Evolutionary conservation across 1,284 basidiomycete genomes (phyloP).

Genomic region (Volvariella volvacea): DNA sequence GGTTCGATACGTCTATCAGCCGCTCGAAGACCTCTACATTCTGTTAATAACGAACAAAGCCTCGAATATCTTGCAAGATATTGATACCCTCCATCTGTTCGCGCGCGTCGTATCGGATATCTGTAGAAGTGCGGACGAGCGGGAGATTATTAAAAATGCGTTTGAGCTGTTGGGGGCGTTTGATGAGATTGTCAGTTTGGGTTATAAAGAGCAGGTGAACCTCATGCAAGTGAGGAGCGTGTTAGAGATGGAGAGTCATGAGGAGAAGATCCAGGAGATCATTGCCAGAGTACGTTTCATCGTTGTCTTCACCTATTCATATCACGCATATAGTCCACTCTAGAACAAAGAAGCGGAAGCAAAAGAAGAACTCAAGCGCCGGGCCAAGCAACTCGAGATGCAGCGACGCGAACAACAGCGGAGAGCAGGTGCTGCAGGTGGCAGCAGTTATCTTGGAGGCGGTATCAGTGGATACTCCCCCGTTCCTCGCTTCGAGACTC

Average conservation of each 20-base stretch:
- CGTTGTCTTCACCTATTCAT: neutral
- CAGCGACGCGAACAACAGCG: slow-evolving; percentile 91
- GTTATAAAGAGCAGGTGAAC: slow-evolving; percentile 92
- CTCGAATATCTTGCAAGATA: slow-evolving; percentile 97
- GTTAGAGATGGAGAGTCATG: slow-evolving; percentile 98
- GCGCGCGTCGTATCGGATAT: slow-evolving; percentile 93
- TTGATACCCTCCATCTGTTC: slow-evolving; percentile 92
- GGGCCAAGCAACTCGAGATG: slow-evolving; percentile 98
- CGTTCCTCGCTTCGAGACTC: slow-evolving; percentile 61
- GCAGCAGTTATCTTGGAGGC: slow-evolving; percentile 52
- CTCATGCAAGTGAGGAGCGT: slow-evolving; percentile 89
- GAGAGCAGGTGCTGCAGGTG: slow-evolving; percentile 46
- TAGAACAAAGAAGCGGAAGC: slow-evolving; percentile 99
- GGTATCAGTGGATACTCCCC: slow-evolving; percentile 63
- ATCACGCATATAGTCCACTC: neutral
- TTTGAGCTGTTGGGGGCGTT: slow-evolving; percentile 96
- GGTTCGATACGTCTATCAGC: slow-evolving; percentile 98
- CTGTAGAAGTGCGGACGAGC: slow-evolving; percentile 82
- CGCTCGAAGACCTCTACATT: slow-evolving; percentile 96
- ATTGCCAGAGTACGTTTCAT: slow-evolving; percentile 75
- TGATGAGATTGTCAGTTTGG: slow-evolving; percentile 93
- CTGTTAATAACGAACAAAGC: slow-evolving; percentile 97
- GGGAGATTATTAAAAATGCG: slow-evolving; percentile 86
- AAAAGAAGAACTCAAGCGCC: slow-evolving; percentile 97
- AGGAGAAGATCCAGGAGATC: slow-evolving; percentile 99